A percentile compares a stretch with the other conserved stretches of the same genome.
phyloP scores from a whole-genome alignment of 2,329 filamentous ascomycete genomes.

The Trichoderma hamatum region DNA sequence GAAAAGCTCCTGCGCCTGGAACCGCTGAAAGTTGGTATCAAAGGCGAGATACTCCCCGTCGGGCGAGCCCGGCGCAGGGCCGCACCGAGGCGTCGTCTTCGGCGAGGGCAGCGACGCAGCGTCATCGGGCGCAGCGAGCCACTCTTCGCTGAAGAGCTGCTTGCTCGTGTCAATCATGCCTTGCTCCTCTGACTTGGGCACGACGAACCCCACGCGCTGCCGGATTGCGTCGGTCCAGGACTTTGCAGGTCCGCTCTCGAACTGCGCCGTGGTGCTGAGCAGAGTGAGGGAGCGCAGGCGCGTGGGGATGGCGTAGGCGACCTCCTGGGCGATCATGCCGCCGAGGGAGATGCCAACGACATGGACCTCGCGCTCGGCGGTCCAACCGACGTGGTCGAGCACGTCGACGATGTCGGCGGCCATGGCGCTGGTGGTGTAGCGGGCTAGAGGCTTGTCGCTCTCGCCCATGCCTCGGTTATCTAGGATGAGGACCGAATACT shows the following conservation, averaged over 20 bases:
- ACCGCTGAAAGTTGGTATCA: constrained; percentile 77
- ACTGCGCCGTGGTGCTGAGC: constrained; percentile 62
- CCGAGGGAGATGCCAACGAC: constrained; percentile 81
- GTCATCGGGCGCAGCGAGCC: constrained; percentile 63
- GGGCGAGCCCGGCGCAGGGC: constrained; percentile 34
- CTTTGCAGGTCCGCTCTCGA: constrained; percentile 58
- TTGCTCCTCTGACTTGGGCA: constrained; percentile 71
- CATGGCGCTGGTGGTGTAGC: constrained; percentile 86
- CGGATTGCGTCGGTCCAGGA: constrained; percentile 67
- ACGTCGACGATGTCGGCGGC: constrained; percentile 76
- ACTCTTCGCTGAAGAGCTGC: constrained; percentile 67
- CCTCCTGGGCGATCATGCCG: constrained; percentile 89
- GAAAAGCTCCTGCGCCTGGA: constrained; percentile 75
- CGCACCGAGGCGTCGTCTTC: constrained; percentile 46
- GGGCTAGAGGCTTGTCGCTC: constrained; percentile 73
- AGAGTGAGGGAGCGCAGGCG: constrained; percentile 61
- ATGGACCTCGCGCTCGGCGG: constrained; percentile 56
- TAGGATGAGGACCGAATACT: constrained; percentile 74
- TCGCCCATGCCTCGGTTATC: constrained; percentile 86
- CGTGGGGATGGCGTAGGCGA: constrained; percentile 59
- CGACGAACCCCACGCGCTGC: constrained; percentile 57
- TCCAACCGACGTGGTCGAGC: constrained; percentile 71
- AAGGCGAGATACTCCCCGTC: constrained; percentile 57
- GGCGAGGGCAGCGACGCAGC: constrained; percentile 53
- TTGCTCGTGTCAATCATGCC: constrained; percentile 66